Evolutionary conservation across 2,329 filamentous ascomycete genomes (phyloP).

Genomic region (Fusarium bulbicola): DNA sequence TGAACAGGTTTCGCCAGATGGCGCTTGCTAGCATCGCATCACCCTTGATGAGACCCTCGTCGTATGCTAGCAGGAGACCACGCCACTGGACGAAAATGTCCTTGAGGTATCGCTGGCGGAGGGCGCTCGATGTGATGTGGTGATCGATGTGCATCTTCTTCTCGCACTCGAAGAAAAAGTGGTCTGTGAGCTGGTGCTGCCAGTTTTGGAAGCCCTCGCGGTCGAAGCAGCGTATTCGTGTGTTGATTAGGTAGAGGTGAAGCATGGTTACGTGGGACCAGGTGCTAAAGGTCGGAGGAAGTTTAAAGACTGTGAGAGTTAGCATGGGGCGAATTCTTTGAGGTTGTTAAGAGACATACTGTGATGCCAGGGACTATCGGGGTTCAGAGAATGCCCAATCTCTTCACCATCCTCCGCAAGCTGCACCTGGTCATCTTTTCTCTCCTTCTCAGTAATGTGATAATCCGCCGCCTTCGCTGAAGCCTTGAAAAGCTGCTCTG

Average conservation of each 20-base stretch:
- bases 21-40: constrained; percentile 83
- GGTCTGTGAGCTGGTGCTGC: constrained; percentile 91
- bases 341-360: constrained; percentile 59
- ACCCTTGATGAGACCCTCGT: constrained; percentile 80
- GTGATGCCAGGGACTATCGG: constrained; percentile 72
- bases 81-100: constrained; percentile 95
- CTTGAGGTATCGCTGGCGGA: constrained; percentile 76
- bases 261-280: constrained; percentile 98
- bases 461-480: constrained; percentile 81
- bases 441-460: constrained; percentile 72
- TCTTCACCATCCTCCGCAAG: constrained; percentile 84
- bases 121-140: constrained; percentile 67
- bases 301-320: constrained; percentile 70
- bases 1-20: constrained; percentile 93
- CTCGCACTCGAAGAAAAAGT: constrained; percentile 93
- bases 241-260: constrained; percentile 91
- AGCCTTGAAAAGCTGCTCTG: constrained; percentile 79
- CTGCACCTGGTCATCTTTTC: constrained; percentile 72
- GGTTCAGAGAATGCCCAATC: constrained; percentile 63
- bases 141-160: constrained; percentile 84
- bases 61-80: constrained; percentile 83
- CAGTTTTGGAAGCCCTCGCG: constrained; percentile 74
- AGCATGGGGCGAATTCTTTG: not conserved
- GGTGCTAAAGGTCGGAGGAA: constrained; percentile 89
- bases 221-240: constrained; percentile 82